Evolutionary conservation across 1,284 basidiomycete species (phyloP).

Genomic region (Rhodotorula sp.): DNA sequence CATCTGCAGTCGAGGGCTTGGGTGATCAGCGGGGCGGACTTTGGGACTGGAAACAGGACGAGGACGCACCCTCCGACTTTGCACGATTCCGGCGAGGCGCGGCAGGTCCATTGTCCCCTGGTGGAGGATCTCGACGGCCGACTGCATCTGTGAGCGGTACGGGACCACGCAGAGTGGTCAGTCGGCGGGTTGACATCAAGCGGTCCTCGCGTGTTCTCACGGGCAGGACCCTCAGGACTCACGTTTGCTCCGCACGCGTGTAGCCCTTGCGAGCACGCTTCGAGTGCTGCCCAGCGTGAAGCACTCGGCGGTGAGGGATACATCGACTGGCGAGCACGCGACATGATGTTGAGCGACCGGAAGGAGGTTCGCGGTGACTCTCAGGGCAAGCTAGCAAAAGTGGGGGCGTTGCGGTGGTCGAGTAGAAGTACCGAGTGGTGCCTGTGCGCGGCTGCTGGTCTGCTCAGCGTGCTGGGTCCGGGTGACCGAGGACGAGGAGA

Average conservation of each 20-base stretch:
- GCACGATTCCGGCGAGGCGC: constrained; percentile 14
- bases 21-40: neutral
- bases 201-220: neutral
- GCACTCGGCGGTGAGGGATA: constrained; percentile 18
- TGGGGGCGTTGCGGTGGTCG: too few species aligned
- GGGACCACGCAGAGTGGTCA: too few species aligned
- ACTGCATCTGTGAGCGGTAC: constrained; percentile 8
- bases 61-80: constrained; percentile 17
- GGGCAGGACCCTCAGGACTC: neutral
- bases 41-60: neutral
- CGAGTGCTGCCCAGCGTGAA: constrained; percentile 20
- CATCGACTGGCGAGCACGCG: constrained; percentile 20
- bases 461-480: too few species aligned
- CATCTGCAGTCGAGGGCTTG: neutral
- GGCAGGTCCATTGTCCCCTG: constrained; percentile 18
- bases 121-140: constrained; percentile 3
- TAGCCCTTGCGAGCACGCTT: constrained; percentile 10
- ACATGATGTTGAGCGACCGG: constrained; percentile 11
- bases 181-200: too few species aligned
- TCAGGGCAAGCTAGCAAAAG: too few species aligned
- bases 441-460: too few species aligned
- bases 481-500: too few species aligned
- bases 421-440: too few species aligned
- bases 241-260: constrained; percentile 5
- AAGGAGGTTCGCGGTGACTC: neutral